Evolutionary conservation across 306 rosid species (phyloP), one percentile per base, ranked within the genome.

Genomic region (Styphnolobium japonicum): DNA sequence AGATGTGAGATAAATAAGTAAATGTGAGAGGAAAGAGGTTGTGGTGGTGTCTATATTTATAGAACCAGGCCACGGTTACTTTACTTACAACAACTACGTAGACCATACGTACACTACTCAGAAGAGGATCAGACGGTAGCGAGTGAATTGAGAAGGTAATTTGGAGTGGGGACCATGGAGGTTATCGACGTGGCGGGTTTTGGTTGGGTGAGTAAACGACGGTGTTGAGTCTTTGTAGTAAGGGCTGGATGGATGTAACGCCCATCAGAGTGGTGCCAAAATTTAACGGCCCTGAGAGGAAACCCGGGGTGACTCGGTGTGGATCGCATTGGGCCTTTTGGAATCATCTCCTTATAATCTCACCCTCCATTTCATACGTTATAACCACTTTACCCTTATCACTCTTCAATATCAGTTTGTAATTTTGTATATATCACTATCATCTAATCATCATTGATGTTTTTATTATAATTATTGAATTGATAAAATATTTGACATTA

Each of bases 1-100:
- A 21, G 58, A 6, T 12, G 5, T 19, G 25, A 9, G 19, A 63
- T 18, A 60, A 39, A 76, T 33, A 19, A 43, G n/a, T 68, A 62
- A 53, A 15, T 16, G 10, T 2, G 76, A 43, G 53, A 23, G 15
- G 25, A 12, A 31, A 45, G 25, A 22, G 11, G 10, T 0, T 40
- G 8, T 4, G 33, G 9, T 10, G 4, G 25, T 22, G 48, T 42
- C 2, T 53, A 0, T 18, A 61, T 82, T 82, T 87, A 87, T 87
- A 82, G 80, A 76, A 52, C 19, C 55, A 46, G 75, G 56, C n/a
- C n/a, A n/a, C n/a, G n/a, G n/a, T n/a, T n/a, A n/a, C n/a, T n/a
- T n/a, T n/a, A n/a, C n/a, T n/a, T n/a, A n/a, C n/a, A n/a, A n/a
- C n/a, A n/a, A n/a, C n/a, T n/a, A n/a, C n/a, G n/a, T n/a, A n/a